Evolutionary conservation across 805 yeast species (phyloP).

Genomic region (Vanderwaltozyma yarrowii): DNA sequence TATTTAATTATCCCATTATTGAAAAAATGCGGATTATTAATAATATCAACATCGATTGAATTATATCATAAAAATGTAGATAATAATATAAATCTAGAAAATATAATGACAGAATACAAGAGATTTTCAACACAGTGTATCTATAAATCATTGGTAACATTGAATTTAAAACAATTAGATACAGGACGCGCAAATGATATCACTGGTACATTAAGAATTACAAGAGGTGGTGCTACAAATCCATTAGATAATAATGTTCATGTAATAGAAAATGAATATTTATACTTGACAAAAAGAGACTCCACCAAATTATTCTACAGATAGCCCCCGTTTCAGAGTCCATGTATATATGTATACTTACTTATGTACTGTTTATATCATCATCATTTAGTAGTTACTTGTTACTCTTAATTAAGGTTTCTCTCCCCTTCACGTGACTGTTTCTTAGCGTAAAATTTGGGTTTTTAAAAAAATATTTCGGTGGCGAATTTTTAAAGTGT

Average conservation of each 20-base stretch:
- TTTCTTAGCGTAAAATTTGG: too few species aligned
- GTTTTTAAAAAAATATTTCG: too few species aligned
- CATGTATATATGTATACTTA: too few species aligned
- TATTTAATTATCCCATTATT: conserved; percentile 19
- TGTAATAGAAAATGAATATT: conserved; percentile 51
- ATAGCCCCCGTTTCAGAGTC: too few species aligned
- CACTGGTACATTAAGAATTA: conserved; percentile 58
- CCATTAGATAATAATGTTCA: conserved; percentile 8
- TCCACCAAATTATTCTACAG: conserved; percentile 33
- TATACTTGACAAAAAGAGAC: conserved; percentile 51
- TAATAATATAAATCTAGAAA: conserved; percentile 4
- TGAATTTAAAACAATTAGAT: conserved; percentile 55
- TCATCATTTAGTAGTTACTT: too few species aligned
- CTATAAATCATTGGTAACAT: conserved; percentile 18
- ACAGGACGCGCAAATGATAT: conserved; percentile 80
- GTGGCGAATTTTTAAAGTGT: background rate
- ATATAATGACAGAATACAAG: conserved; percentile 19
- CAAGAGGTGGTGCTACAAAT: conserved; percentile 43
- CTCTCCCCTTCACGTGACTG: too few species aligned
- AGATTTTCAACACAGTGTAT: conserved; percentile 16
- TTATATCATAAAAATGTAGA: conserved; percentile 6
- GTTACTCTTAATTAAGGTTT: too few species aligned
- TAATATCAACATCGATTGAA: conserved; percentile 18
- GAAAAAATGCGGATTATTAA: conserved; percentile 17
- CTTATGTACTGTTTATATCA: too few species aligned